phyloP scores from a whole-genome alignment of 2,329 filamentous ascomycete species.

The Westerdykella sp. region DNA sequence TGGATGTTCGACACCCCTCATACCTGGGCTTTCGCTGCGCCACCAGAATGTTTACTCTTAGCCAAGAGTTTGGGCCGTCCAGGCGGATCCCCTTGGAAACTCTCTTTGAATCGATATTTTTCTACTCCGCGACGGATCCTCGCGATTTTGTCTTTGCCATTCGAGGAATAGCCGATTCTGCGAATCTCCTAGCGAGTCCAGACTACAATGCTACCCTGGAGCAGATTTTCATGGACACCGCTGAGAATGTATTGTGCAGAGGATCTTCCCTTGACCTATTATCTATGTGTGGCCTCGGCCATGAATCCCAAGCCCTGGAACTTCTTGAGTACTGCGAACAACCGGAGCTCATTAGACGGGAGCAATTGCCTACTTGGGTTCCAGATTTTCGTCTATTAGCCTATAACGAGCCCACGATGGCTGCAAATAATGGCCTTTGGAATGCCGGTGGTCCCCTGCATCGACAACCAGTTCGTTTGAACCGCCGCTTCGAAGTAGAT shows the following conservation, averaged over 20 bases:
- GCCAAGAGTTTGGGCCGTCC: background rate
- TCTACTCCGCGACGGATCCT: background rate
- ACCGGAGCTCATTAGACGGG: too few species aligned
- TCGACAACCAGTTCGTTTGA: background rate
- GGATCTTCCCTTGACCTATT: background rate
- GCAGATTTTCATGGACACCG: background rate
- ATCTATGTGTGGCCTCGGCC: background rate
- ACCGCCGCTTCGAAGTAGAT: background rate
- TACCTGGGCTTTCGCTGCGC: conserved; percentile 2
- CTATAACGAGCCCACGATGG: too few species aligned
- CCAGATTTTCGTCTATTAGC: too few species aligned
- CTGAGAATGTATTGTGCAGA: background rate
- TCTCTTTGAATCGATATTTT: background rate
- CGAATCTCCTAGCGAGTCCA: background rate
- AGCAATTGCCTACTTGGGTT: too few species aligned
- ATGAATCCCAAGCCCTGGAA: background rate
- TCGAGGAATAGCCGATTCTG: background rate
- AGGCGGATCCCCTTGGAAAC: background rate
- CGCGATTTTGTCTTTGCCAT: conserved; percentile 1
- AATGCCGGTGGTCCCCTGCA: too few species aligned
- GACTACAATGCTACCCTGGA: background rate
- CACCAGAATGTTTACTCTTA: background rate
- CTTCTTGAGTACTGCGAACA: background rate
- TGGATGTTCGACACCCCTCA: background rate
- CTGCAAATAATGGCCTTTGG: too few species aligned